Conservation (phyloP, 1,139 yeast genomes). For the Protomyces inundatus region DNA sequence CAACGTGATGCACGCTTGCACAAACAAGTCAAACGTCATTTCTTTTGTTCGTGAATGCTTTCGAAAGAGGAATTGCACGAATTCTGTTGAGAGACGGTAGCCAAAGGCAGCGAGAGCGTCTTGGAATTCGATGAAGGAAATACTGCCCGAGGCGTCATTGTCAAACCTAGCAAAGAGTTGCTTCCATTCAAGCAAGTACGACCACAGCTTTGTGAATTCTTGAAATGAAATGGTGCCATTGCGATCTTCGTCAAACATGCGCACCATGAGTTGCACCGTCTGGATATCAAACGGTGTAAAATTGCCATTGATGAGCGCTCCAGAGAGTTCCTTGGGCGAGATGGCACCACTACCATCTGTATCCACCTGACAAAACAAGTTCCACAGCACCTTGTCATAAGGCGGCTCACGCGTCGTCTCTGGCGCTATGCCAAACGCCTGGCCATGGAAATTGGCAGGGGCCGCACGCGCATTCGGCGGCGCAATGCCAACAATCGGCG, state of each 20-base stretch:
- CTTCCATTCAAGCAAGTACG: constrained; percentile 63
- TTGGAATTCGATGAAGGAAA: constrained; percentile 65
- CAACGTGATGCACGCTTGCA: constrained; percentile 69
- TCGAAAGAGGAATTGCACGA: constrained; percentile 55
- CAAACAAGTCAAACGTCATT: constrained; percentile 72
- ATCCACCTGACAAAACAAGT: constrained; percentile 22
- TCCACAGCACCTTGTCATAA: constrained; percentile 20
- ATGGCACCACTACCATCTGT: constrained; percentile 23
- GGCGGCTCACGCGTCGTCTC: constrained; percentile 6
- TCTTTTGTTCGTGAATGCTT: constrained; percentile 47
- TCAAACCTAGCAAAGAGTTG: constrained; percentile 65
- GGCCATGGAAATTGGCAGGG: constrained; percentile 15
- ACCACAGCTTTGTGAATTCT: constrained; percentile 49
- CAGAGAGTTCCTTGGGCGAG: constrained; percentile 6
- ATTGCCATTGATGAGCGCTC: constrained; percentile 15
- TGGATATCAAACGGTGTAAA: constrained; percentile 14
- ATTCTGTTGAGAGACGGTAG: constrained; percentile 56
- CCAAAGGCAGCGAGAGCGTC: constrained; percentile 67
- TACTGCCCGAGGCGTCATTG: constrained; percentile 54
- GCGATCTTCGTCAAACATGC: constrained; percentile 18
- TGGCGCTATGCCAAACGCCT: constrained; percentile 17
- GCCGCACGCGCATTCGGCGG: neutral
- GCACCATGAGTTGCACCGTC: constrained; percentile 16
- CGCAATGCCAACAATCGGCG: constrained; percentile 14
- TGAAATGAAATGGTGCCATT: constrained; percentile 18